A percentile compares a stretch with the other conserved stretches of the same genome.
These are phyloP conservation scores for Daldinia loculata DNA, from an alignment of 495 filamentous ascomycete genomes.

Conservation along the genomic window DNA sequence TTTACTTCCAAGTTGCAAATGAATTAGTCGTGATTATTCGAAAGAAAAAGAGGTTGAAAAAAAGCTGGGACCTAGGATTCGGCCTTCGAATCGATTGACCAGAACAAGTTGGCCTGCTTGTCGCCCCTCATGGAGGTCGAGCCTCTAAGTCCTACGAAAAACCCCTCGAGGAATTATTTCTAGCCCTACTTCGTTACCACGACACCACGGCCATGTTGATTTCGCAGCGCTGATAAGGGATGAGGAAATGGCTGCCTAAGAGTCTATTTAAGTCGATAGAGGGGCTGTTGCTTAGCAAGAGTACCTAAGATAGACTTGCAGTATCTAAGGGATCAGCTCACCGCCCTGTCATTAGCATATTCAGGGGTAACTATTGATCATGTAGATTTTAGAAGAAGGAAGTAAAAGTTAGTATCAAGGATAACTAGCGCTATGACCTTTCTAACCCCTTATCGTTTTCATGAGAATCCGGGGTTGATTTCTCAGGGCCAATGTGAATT, in stretches of 20 bases:
- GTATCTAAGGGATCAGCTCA: not conserved
- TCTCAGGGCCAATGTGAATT: slow-evolving; percentile 24
- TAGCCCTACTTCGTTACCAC: not conserved
- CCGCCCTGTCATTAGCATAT: too few species aligned
- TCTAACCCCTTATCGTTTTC: not conserved
- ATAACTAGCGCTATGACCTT: not conserved
- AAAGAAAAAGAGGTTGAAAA: not conserved
- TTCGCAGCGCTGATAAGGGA: not conserved
- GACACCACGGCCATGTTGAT: not conserved
- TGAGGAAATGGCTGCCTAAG: not conserved
- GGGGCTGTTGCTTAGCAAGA: not conserved
- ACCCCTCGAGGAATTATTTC: too few species aligned
- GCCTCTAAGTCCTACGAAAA: too few species aligned
- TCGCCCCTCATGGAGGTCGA: not conserved
- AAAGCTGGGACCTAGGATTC: not conserved
- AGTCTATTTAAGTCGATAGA: not conserved
- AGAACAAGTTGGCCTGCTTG: not conserved
- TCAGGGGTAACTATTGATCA: too few species aligned
- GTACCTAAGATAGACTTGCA: not conserved
- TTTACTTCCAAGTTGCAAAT: not conserved
- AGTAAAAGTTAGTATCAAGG: too few species aligned
- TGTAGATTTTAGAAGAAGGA: too few species aligned
- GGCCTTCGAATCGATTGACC: not conserved
- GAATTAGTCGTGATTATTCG: not conserved
- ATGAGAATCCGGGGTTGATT: not conserved